These are phyloP conservation scores for Colletotrichum tanaceti DNA, from an alignment of 2,329 filamentous ascomycete species.

Conservation along the genomic window DNA sequence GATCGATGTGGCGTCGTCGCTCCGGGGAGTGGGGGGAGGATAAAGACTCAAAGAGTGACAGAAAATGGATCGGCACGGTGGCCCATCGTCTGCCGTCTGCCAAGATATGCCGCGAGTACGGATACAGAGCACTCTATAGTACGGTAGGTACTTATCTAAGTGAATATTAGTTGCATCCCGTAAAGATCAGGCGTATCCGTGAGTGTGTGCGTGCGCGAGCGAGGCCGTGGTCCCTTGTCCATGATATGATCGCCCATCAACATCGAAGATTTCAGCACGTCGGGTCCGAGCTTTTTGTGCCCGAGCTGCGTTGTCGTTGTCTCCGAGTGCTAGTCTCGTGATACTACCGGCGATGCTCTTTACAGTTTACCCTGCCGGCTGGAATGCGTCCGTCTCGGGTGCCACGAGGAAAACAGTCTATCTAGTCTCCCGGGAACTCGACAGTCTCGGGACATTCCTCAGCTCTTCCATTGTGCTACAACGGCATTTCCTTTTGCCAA, in stretches of 20 bases:
- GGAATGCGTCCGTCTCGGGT: conserved; percentile 9
- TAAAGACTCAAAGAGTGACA: too few species aligned
- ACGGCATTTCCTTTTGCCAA: background rate
- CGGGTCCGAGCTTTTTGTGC: conserved; percentile 13
- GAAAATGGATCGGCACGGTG: conserved; percentile 34
- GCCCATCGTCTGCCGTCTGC: background rate
- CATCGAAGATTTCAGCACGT: conserved; percentile 18
- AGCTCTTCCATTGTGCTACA: background rate
- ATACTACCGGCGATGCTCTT: background rate
- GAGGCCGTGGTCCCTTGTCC: conserved; percentile 20
- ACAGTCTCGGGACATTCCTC: background rate
- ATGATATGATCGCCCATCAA: conserved; percentile 33
- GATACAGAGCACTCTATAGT: too few species aligned
- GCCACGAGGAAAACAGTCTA: background rate
- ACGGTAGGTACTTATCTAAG: too few species aligned
- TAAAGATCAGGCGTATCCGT: too few species aligned
- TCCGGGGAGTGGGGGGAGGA: background rate
- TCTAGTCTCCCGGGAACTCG: background rate
- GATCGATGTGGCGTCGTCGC: conserved; percentile 19
- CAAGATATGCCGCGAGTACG: background rate
- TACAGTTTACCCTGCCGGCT: background rate
- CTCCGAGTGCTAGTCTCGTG: background rate
- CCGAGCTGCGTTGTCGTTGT: conserved; percentile 1
- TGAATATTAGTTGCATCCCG: too few species aligned
- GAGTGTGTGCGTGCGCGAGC: background rate